These are phyloP conservation scores for Phytophthora sp. DNA, from an alignment of 352 stramenopile species.

Conservation along the genomic window DNA sequence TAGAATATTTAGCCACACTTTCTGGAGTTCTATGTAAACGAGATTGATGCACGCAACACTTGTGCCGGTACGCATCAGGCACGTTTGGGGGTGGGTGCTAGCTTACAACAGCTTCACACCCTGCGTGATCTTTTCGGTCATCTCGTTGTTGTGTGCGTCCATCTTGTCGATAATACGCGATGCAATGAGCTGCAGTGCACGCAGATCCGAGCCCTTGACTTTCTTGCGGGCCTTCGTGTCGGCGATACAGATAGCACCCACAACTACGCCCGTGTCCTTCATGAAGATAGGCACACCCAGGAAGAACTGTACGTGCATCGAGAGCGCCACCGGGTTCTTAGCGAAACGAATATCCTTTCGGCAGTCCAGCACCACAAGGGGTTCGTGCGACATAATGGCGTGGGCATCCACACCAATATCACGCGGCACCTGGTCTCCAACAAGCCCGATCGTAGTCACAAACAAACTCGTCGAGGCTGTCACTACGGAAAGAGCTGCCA, in stretches of 20 bases:
- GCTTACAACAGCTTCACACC: slow-evolving; percentile 46
- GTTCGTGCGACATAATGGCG: slow-evolving; percentile 76
- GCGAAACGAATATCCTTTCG: slow-evolving; percentile 78
- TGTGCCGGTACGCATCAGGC: slow-evolving; percentile 3
- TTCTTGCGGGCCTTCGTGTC: slow-evolving; percentile 68
- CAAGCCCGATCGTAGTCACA: slow-evolving; percentile 75
- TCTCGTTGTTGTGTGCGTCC: slow-evolving; percentile 51
- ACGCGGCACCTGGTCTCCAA: slow-evolving; percentile 77
- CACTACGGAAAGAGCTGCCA: slow-evolving; percentile 75
- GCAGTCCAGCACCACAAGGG: slow-evolving; percentile 76
- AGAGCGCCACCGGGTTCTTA: slow-evolving; percentile 76
- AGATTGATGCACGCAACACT: slow-evolving; percentile 11
- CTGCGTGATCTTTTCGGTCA: slow-evolving; percentile 31
- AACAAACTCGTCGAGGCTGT: slow-evolving; percentile 77
- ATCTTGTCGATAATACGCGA: slow-evolving; percentile 78
- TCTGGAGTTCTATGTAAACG: slow-evolving; percentile 33
- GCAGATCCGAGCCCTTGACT: slow-evolving; percentile 69
- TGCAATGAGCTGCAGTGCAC: slow-evolving; percentile 72
- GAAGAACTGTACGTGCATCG: slow-evolving; percentile 82
- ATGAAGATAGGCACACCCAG: slow-evolving; percentile 72
- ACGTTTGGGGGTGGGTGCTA: slow-evolving; percentile 10
- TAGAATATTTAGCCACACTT: slow-evolving; percentile 44
- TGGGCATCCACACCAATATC: slow-evolving; percentile 80
- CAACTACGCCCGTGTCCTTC: slow-evolving; percentile 67
- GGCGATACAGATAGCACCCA: slow-evolving; percentile 74